Evolutionary conservation across 2,329 filamentous ascomycete genomes (phyloP).

Genomic region (Scopulariopsis brevicaulis): DNA sequence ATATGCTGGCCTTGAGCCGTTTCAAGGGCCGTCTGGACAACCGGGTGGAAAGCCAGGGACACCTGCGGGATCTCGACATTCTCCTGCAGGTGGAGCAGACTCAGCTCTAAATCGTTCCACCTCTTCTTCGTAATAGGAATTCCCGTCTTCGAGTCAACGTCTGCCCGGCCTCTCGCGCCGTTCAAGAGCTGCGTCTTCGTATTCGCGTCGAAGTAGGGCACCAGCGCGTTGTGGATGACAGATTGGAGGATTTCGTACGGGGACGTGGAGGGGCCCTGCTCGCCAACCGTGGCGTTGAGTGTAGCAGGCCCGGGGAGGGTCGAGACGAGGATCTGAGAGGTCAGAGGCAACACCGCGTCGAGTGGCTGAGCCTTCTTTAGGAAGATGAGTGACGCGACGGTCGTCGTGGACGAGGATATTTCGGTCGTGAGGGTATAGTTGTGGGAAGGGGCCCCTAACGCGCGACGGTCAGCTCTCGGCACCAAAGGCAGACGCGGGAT

Average conservation of each 20-base stretch:
- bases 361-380: conserved; percentile 84
- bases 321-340: conserved; percentile 82
- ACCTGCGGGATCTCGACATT: conserved; percentile 97
- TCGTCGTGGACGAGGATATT: conserved; percentile 68
- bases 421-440: conserved; percentile 74
- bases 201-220: conserved; percentile 95
- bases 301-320: conserved; percentile 78
- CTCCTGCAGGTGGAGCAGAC: conserved; percentile 83
- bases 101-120: conserved; percentile 86
- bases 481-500: not conserved
- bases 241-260: conserved; percentile 91
- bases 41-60: conserved; percentile 74
- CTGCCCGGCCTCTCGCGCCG: conserved; percentile 60
- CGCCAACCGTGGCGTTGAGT: conserved; percentile 51
- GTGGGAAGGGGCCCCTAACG: conserved; percentile 40
- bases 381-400: conserved; percentile 75
- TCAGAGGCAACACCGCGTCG: conserved; percentile 70
- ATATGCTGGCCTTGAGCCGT: conserved; percentile 56
- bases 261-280: conserved; percentile 63
- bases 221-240: conserved; percentile 79
- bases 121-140: conserved; percentile 97
- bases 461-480: conserved; percentile 13
- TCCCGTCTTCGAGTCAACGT: conserved; percentile 85
- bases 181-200: conserved; percentile 64
- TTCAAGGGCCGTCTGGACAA: conserved; percentile 77